phyloP scores from a whole-genome alignment of 106 monocot genomes.

The Cymbidium sinense region DNA sequence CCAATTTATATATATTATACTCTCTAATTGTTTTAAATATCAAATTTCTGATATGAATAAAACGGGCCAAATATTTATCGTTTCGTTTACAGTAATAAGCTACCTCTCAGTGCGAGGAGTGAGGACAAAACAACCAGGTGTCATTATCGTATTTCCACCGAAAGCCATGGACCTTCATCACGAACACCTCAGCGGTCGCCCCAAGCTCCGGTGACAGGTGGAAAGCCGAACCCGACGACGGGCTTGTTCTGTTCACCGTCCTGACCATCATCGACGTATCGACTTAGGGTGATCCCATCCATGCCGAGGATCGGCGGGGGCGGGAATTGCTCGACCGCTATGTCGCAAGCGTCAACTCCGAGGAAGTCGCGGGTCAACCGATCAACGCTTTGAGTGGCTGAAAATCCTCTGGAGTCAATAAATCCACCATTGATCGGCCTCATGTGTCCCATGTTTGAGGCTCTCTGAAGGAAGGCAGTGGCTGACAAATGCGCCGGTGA shows the following conservation, averaged over 20 bases:
- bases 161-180: neutral
- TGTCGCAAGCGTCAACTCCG: neutral
- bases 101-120: no score
- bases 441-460: slow-evolving; percentile 20
- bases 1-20: no score
- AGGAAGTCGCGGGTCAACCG: slow-evolving; percentile 11
- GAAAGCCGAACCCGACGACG: neutral
- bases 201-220: neutral
- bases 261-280: neutral
- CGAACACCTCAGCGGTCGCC: neutral
- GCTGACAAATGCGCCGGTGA: no score
- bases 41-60: no score
- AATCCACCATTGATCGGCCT: neutral
- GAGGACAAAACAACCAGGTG: neutral
- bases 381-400: neutral
- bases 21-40: no score
- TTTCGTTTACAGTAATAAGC: no score
- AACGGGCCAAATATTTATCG: no score
- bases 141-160: neutral
- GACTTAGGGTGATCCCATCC: neutral
- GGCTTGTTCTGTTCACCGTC: neutral
- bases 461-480: slow-evolving; percentile 28
- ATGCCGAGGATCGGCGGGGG: neutral
- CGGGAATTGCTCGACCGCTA: neutral
- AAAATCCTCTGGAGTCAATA: no score